Conservation (phyloP, 108 stramenopile genomes). For the Skeletonema costatum region DNA sequence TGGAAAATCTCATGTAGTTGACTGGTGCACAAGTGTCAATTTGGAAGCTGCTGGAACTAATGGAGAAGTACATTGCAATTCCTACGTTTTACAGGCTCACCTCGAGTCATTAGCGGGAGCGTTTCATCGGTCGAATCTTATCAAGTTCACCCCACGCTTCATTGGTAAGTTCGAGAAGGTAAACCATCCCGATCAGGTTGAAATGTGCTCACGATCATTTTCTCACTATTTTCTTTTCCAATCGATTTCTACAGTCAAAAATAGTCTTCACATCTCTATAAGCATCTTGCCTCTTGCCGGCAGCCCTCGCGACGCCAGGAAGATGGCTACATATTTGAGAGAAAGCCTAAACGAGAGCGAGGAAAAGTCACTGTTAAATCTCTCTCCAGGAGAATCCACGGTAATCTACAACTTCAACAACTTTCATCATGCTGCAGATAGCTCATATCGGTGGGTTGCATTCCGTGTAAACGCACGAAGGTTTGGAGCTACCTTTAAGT, state of each 20-base stretch:
- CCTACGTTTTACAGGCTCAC: slow-evolving; percentile 11
- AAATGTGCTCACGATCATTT: background rate
- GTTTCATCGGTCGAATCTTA: slow-evolving; percentile 28
- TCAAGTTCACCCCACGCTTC: slow-evolving; percentile 28
- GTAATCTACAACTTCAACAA: slow-evolving; percentile 28
- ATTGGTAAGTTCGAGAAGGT: background rate
- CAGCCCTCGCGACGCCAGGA: slow-evolving; percentile 4
- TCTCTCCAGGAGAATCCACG: slow-evolving; percentile 28
- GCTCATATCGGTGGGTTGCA: slow-evolving; percentile 20
- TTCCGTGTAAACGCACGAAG: slow-evolving; percentile 27
- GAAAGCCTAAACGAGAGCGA: background rate
- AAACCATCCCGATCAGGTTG: background rate
- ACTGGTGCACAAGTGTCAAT: slow-evolving; percentile 17
- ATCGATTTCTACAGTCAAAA: slow-evolving; percentile 6
- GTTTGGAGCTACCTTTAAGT: background rate
- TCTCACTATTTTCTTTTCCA: background rate
- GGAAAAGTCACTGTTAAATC: slow-evolving; percentile 1
- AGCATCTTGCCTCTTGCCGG: slow-evolving; percentile 34
- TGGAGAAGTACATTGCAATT: slow-evolving; percentile 6
- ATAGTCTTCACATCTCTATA: slow-evolving; percentile 32
- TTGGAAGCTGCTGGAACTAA: slow-evolving; percentile 17
- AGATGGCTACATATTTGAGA: slow-evolving; percentile 18
- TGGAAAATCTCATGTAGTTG: background rate
- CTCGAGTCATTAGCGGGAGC: slow-evolving; percentile 33
- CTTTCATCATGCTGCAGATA: background rate